These are phyloP conservation scores for Ophiostoma sp. DNA, from an alignment of 2,329 filamentous ascomycete species.

Conservation along the genomic window DNA sequence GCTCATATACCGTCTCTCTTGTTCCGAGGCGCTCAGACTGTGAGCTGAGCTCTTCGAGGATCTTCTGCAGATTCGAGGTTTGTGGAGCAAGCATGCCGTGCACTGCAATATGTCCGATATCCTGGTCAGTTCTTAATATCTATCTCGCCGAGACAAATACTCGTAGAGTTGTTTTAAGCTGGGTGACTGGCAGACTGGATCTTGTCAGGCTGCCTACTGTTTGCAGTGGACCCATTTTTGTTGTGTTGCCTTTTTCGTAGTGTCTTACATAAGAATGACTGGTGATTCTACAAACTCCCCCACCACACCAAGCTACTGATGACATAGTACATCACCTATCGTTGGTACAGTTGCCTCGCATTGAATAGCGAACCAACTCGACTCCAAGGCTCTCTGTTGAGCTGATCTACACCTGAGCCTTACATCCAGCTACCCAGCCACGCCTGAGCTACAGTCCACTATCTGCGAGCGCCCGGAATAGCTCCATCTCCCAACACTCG, in stretches of 20 bases:
- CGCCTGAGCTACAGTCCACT: neutral
- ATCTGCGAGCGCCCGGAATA: neutral
- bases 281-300: neutral
- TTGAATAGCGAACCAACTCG: neutral
- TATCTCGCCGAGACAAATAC: too few relatives aligned
- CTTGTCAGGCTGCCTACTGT: too few relatives aligned
- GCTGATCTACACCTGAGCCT: neutral
- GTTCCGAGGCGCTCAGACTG: too few relatives aligned
- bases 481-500: neutral
- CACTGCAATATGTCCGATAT: too few relatives aligned
- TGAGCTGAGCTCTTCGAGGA: too few relatives aligned
- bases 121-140: too few relatives aligned
- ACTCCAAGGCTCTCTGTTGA: neutral
- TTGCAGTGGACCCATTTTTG: neutral
- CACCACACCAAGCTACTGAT: neutral
- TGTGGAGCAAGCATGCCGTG: too few relatives aligned
- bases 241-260: neutral
- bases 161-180: too few relatives aligned
- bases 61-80: too few relatives aligned
- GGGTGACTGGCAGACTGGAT: too few relatives aligned
- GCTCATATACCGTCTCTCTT: neutral
- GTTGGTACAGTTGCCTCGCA: too few relatives aligned
- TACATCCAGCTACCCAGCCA: neutral
- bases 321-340: neutral
- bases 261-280: neutral